These are phyloP conservation scores for Coniosporium apollinis DNA, from an alignment of 495 filamentous ascomycete genomes.

Conservation along the genomic window DNA sequence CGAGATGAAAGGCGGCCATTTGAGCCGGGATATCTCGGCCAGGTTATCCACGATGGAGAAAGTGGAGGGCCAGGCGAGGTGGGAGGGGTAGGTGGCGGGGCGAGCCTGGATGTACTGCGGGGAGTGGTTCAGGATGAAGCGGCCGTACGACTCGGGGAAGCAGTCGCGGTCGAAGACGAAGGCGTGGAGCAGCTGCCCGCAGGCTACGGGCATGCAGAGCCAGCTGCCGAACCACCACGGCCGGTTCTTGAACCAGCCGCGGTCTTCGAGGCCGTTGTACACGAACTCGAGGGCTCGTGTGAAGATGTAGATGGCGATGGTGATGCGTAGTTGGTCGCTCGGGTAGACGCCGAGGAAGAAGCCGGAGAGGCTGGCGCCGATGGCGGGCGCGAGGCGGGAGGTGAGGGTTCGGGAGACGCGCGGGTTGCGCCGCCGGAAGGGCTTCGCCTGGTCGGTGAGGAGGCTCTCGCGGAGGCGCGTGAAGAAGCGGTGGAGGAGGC, in stretches of 20 bases:
- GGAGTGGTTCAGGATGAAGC: conserved; percentile 57
- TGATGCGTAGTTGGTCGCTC: conserved; percentile 56
- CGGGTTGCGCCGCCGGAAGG: conserved; percentile 73
- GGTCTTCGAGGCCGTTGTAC: conserved; percentile 67
- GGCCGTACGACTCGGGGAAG: conserved; percentile 56
- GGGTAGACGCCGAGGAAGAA: conserved; percentile 68
- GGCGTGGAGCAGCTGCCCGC: conserved; percentile 79
- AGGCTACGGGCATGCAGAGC: conserved; percentile 85
- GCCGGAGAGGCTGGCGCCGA: conserved; percentile 76
- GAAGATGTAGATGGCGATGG: conserved; percentile 59
- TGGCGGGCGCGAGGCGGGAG: conserved; percentile 65
- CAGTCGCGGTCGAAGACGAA: conserved; percentile 87
- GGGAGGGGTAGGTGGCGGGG: conserved; percentile 48
- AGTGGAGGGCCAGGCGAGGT: conserved; percentile 55
- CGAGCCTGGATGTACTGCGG: conserved; percentile 60
- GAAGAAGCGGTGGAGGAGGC: conserved; percentile 82
- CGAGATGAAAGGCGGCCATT: conserved; percentile 73
- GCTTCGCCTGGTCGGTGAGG: conserved; percentile 50
- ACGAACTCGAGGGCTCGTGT: conserved; percentile 71
- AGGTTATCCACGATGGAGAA: conserved; percentile 68
- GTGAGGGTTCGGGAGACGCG: conserved; percentile 54
- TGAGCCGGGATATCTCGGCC: conserved; percentile 57
- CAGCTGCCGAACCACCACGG: conserved; percentile 91
- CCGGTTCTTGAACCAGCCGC: conserved; percentile 57
- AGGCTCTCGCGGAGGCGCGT: conserved; percentile 60